These are phyloP conservation scores for Limonium bicolor DNA, from an alignment of 148 eudicot genomes.

Conservation along the genomic window DNA sequence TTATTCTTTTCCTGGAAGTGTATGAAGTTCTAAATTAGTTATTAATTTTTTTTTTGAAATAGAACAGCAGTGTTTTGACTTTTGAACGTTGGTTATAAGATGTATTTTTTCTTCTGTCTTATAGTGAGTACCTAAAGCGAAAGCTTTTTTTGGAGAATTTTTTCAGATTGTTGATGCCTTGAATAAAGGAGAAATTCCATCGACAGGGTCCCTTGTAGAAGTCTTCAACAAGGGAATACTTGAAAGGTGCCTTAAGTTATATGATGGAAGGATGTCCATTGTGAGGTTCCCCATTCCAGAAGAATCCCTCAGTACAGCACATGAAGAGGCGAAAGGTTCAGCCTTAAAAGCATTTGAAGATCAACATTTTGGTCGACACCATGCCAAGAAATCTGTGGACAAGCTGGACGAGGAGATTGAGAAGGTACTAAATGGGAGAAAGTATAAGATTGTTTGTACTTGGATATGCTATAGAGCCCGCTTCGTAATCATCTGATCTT, in stretches of 20 bases:
- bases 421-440: slow-evolving; percentile 32
- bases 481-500: neutral
- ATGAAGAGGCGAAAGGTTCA: slow-evolving; percentile 46
- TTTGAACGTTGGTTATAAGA: too few species aligned
- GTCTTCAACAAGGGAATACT: slow-evolving; percentile 86
- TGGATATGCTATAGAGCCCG: too few species aligned
- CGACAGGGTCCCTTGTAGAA: slow-evolving; percentile 96
- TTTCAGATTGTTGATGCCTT: slow-evolving; percentile 92
- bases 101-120: too few species aligned
- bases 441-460: neutral
- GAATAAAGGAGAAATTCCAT: slow-evolving; percentile 97
- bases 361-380: slow-evolving; percentile 92
- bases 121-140: too few species aligned
- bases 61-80: too few species aligned
- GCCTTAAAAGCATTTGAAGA: slow-evolving; percentile 57
- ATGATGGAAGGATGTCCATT: slow-evolving; percentile 47
- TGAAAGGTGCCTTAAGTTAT: slow-evolving; percentile 70
- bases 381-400: slow-evolving; percentile 83
- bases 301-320: slow-evolving; percentile 31
- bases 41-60: too few species aligned
- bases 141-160: too few species aligned
- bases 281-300: slow-evolving; percentile 51
- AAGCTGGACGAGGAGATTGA: slow-evolving; percentile 67
- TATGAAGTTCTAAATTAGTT: too few species aligned
- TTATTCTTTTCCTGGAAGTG: too few species aligned